phyloP scores from a whole-genome alignment of 768 basidiomycete species.

The Tricholoma hemisulphureum region DNA sequence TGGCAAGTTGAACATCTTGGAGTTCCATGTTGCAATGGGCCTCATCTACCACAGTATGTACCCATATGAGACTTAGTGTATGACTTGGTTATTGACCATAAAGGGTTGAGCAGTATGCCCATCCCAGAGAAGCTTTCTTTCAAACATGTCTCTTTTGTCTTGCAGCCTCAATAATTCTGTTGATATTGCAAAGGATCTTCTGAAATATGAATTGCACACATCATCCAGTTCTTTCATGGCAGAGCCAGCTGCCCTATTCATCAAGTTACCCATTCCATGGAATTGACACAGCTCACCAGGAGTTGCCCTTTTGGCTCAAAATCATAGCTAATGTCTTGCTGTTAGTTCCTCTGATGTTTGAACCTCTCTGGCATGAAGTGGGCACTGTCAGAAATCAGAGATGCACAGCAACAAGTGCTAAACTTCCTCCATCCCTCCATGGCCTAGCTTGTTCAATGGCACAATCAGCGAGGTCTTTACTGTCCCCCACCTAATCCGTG shows the following conservation, averaged over 20 bases:
- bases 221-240: too few relatives aligned
- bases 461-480: too few relatives aligned
- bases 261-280: too few relatives aligned
- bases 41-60: slow-evolving; percentile 91
- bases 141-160: slow-evolving; percentile 85
- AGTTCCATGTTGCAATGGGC: slow-evolving; percentile 99
- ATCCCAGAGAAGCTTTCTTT: slow-evolving; percentile 84
- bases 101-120: slow-evolving; percentile 89
- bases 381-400: slow-evolving; percentile 36
- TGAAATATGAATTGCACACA: slow-evolving; percentile 84
- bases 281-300: slow-evolving; percentile 16
- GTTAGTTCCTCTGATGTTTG: slow-evolving; percentile 36
- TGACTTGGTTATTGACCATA: slow-evolving; percentile 1
- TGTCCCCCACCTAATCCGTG: too few relatives aligned
- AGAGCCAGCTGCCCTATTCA: too few relatives aligned
- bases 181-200: slow-evolving; percentile 81
- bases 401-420: slow-evolving; percentile 59
- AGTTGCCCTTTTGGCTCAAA: slow-evolving; percentile 51
- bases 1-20: slow-evolving; percentile 91
- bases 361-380: slow-evolving; percentile 32
- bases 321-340: slow-evolving; percentile 45
- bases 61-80: slow-evolving; percentile 1
- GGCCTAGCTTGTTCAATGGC: slow-evolving; percentile 25
- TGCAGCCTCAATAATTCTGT: slow-evolving; percentile 88
- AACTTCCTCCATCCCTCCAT: slow-evolving; percentile 41